These are phyloP conservation scores for Venturia nashicola DNA, from an alignment of 2,329 filamentous ascomycete genomes.

Conservation along the genomic window DNA sequence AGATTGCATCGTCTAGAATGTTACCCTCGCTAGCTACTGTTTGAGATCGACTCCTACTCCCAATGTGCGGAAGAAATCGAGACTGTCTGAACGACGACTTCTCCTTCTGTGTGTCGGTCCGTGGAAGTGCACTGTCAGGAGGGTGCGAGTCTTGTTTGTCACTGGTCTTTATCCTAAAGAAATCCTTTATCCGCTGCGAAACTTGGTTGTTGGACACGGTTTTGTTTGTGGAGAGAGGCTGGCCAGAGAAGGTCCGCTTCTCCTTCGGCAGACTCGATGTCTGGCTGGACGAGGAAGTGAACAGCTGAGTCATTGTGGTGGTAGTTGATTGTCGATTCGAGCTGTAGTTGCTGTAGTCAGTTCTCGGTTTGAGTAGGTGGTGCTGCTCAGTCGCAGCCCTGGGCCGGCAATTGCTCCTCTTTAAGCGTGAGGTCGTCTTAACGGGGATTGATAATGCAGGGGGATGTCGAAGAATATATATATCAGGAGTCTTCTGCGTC, in stretches of 20 bases:
- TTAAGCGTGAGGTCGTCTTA: neutral
- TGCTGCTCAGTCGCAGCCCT: neutral
- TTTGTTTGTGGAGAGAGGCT: conserved; percentile 33
- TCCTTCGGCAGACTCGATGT: conserved; percentile 20
- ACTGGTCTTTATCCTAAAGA: conserved; percentile 50
- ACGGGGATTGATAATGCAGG: neutral
- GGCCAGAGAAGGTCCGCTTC: conserved; percentile 36
- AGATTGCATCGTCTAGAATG: conserved; percentile 74
- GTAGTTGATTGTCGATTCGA: too few relatives aligned
- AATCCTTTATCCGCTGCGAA: conserved; percentile 55
- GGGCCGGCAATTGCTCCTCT: neutral
- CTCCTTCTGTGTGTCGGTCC: conserved; percentile 14
- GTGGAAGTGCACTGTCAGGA: neutral
- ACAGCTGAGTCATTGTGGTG: conserved; percentile 29
- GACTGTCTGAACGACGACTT: conserved; percentile 70
- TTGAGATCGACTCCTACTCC: conserved; percentile 66
- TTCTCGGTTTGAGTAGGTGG: neutral
- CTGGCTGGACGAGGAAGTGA: conserved; percentile 26
- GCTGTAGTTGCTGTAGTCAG: too few relatives aligned
- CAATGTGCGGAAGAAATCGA: conserved; percentile 77
- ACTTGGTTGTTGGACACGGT: conserved; percentile 40
- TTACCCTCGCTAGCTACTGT: conserved; percentile 92
- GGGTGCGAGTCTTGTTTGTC: conserved; percentile 17
- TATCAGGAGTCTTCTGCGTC: neutral
- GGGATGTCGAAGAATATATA: neutral